Conservation (phyloP, 2,329 filamentous ascomycete species). For the Hypomyces perniciosus region DNA sequence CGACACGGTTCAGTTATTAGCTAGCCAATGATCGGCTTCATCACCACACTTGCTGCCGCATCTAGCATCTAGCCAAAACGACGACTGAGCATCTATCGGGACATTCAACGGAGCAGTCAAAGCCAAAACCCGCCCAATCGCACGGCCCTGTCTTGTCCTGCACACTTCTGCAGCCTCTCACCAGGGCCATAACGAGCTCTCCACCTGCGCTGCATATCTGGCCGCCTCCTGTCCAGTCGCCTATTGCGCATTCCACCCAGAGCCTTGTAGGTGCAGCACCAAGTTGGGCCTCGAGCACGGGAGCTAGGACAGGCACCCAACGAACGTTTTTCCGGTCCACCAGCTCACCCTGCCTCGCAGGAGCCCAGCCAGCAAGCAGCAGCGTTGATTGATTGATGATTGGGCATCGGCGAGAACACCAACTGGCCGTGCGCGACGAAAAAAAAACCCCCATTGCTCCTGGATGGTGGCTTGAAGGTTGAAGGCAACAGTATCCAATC, state of each 20-base stretch:
- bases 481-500: not conserved
- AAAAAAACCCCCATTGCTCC: too few relatives aligned
- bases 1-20: too few relatives aligned
- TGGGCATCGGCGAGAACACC: too few relatives aligned
- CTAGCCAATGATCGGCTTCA: too few relatives aligned
- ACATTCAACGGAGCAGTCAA: too few relatives aligned
- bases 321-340: conserved; percentile 7
- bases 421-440: too few relatives aligned
- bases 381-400: not conserved
- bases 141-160: conserved; percentile 1
- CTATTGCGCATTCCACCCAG: not conserved
- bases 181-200: conserved; percentile 7
- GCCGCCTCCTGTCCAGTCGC: conserved; percentile 1
- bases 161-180: conserved; percentile 11
- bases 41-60: too few relatives aligned
- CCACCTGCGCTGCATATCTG: conserved; percentile 4
- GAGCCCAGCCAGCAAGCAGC: conserved; percentile 1
- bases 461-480: too few relatives aligned
- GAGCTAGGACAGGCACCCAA: conserved; percentile 5
- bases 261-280: conserved; percentile 1
- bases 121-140: not conserved
- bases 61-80: too few relatives aligned
- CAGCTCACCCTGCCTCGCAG: not conserved
- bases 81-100: too few relatives aligned
- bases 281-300: conserved; percentile 3